Evolutionary conservation across 306 rosid species (phyloP).

Genomic region (Argentina anserina): DNA sequence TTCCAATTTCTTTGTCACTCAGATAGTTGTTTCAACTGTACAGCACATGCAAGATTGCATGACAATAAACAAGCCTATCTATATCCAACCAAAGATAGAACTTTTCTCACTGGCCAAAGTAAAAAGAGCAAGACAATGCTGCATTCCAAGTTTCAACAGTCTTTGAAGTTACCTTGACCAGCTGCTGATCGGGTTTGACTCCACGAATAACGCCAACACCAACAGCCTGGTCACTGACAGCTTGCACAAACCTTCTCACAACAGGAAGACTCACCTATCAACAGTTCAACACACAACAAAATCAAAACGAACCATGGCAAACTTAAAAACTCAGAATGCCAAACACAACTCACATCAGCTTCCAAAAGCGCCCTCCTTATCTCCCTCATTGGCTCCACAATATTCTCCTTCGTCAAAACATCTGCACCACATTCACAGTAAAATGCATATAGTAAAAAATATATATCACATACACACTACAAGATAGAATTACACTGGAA

Average conservation of each 20-base stretch:
- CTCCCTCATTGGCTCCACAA: conserved; percentile 96
- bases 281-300: conserved; percentile 40
- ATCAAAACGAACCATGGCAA: background rate
- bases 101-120: background rate
- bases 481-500: background rate
- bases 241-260: conserved; percentile 93
- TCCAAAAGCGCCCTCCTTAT: conserved; percentile 96
- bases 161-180: conserved; percentile 63
- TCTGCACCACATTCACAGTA: conserved; percentile 45
- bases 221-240: conserved; percentile 84
- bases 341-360: conserved; percentile 70
- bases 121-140: background rate
- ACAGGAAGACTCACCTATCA: conserved; percentile 98
- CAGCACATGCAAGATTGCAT: background rate
- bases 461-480: background rate
- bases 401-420: conserved; percentile 91
- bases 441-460: background rate
- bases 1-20: background rate
- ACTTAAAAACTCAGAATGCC: conserved; percentile 7
- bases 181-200: conserved; percentile 88
- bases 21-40: background rate
- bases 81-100: background rate
- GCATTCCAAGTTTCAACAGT: background rate
- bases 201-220: conserved; percentile 88
- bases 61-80: background rate